Conservation (phyloP, 352 stramenopile genomes). For the Pythium vanterpoolii region DNA sequence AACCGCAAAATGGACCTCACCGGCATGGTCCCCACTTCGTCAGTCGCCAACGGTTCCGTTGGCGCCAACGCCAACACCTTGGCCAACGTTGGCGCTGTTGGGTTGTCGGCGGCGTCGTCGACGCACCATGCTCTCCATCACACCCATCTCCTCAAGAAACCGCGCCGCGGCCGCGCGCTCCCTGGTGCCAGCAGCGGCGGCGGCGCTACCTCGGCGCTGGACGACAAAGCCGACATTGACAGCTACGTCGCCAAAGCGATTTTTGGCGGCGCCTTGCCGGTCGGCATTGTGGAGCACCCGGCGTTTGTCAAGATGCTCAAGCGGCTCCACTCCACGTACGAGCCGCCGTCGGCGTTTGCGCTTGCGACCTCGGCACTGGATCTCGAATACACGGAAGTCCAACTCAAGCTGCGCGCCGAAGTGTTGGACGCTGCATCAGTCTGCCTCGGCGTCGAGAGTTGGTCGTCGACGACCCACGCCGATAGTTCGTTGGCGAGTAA, state of each 20-base stretch:
- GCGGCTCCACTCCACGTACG: constrained; percentile 47
- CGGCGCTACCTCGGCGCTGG: constrained; percentile 23
- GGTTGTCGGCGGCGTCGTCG: not conserved
- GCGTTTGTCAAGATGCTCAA: constrained; percentile 66
- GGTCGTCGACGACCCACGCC: constrained; percentile 26
- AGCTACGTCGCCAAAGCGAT: constrained; percentile 56
- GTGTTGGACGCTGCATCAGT: constrained; percentile 45
- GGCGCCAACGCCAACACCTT: not conserved
- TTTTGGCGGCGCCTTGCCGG: constrained; percentile 43
- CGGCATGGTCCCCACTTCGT: constrained; percentile 10
- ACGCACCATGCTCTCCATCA: constrained; percentile 10
- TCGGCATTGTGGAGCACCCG: constrained; percentile 54
- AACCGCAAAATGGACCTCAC: constrained; percentile 34
- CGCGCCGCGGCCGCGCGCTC: constrained; percentile 17
- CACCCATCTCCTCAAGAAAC: constrained; percentile 27
- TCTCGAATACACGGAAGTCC: constrained; percentile 57
- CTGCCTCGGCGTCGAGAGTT: constrained; percentile 56
- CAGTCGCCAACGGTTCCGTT: not conserved
- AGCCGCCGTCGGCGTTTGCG: constrained; percentile 42
- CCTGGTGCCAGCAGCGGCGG: not conserved
- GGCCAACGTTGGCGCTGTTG: not conserved
- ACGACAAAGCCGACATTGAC: constrained; percentile 56
- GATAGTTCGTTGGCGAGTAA: not conserved
- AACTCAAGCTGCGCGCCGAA: constrained; percentile 55
- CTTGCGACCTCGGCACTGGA: constrained; percentile 52